Conservation (phyloP, 257 asterid species). For the Nicotiana obtusifolia region DNA sequence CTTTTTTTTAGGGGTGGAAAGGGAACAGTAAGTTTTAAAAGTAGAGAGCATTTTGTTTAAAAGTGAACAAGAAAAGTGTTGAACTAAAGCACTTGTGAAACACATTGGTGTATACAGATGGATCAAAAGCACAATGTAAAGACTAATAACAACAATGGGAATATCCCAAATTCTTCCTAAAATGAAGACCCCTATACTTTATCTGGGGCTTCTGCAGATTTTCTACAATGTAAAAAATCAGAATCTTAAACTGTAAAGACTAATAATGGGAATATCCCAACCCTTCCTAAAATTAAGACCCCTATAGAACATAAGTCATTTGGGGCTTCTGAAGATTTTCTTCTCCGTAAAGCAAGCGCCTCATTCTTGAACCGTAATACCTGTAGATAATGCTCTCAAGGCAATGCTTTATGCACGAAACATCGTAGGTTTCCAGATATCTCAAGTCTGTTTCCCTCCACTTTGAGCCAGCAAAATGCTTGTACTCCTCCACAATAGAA, state of each 20-base stretch:
- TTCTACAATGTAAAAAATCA: background rate
- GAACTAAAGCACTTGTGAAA: background rate
- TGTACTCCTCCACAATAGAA: constrained; percentile 38
- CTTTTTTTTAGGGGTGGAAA: too few species aligned
- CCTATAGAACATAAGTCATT: constrained; percentile 15
- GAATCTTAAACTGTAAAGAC: background rate
- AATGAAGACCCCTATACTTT: background rate
- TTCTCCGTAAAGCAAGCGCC: constrained; percentile 29
- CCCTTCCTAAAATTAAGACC: background rate
- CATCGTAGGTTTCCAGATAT: constrained; percentile 30
- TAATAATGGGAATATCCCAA: background rate
- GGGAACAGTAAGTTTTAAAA: too few species aligned
- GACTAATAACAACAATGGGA: background rate
- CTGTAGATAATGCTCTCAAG: constrained; percentile 34
- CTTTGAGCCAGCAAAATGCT: constrained; percentile 28
- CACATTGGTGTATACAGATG: background rate
- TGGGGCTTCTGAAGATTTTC: constrained; percentile 27
- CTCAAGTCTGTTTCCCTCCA: constrained; percentile 29
- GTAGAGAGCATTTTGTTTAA: too few species aligned
- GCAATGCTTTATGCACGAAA: constrained; percentile 27
- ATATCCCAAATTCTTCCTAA: background rate
- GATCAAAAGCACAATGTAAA: background rate
- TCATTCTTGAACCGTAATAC: constrained; percentile 31
- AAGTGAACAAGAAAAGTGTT: background rate
- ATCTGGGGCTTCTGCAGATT: constrained; percentile 25